These are phyloP conservation scores for Sphaerulina musiva DNA, from an alignment of 2,329 filamentous ascomycete species.

Conservation along the genomic window DNA sequence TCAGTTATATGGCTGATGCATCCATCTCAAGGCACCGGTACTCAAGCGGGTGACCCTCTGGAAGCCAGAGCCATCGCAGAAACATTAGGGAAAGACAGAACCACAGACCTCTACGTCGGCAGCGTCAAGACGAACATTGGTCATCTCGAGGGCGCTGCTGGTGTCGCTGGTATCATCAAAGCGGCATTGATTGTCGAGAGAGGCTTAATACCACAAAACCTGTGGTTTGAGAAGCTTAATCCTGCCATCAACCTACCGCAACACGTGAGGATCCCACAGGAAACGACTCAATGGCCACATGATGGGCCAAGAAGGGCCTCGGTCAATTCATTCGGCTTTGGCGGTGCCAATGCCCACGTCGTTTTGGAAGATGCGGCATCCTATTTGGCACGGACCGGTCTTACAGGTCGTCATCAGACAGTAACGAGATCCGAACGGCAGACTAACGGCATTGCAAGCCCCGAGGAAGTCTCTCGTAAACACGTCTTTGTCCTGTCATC, in stretches of 20 bases:
- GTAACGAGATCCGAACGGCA: neutral
- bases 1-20: no score
- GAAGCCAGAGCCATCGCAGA: constrained; percentile 20
- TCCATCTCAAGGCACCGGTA: constrained; percentile 2
- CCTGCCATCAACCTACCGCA: constrained; percentile 24
- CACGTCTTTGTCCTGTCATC: constrained; percentile 2
- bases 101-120: constrained; percentile 15
- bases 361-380: constrained; percentile 19
- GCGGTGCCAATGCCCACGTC: constrained; percentile 26
- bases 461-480: neutral
- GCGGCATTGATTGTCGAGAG: constrained; percentile 23
- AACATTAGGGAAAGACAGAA: constrained; percentile 5
- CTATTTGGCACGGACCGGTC: neutral
- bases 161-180: constrained; percentile 19
- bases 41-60: constrained; percentile 19
- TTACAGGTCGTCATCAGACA: neutral
- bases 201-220: constrained; percentile 23
- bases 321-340: constrained; percentile 22
- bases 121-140: constrained; percentile 25
- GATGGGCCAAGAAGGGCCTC: neutral
- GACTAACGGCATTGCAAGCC: neutral
- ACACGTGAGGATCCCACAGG: neutral
- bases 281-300: constrained; percentile 3
- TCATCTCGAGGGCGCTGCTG: constrained; percentile 15
- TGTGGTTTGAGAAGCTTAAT: constrained; percentile 24